Percentiles rank a stretch among this genome's conserved stretches.
Evolutionary conservation across 1,284 basidiomycete genomes (phyloP).

Genomic region (Spongiforma sp.): DNA sequence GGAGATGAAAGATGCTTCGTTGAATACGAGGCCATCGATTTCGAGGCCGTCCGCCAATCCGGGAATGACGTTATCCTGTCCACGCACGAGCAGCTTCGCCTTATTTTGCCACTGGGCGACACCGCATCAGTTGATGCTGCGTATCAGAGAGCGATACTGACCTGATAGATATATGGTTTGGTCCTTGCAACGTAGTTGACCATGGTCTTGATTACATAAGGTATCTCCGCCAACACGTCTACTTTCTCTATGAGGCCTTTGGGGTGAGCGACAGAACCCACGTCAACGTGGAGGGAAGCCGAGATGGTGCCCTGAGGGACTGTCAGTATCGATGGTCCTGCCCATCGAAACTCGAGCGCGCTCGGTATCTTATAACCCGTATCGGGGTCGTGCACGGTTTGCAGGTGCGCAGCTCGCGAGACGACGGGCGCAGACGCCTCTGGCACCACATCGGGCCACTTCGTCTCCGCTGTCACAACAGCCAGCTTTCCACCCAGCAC

Average conservation of each 20-base stretch:
- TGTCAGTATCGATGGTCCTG: constrained; percentile 63
- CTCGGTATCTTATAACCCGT: constrained; percentile 87
- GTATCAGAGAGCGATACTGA: constrained; percentile 27
- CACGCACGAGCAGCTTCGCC: constrained; percentile 68
- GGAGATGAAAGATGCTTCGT: constrained; percentile 93
- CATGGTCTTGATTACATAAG: constrained; percentile 87
- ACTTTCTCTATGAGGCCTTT: constrained; percentile 96
- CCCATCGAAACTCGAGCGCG: constrained; percentile 81
- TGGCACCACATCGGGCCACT: constrained; percentile 63
- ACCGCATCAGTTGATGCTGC: constrained; percentile 1
- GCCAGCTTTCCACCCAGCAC: constrained; percentile 81
- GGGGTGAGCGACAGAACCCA: constrained; percentile 58
- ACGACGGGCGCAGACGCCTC: constrained; percentile 54
- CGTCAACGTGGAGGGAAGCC: constrained; percentile 58
- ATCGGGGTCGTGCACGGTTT: constrained; percentile 65
- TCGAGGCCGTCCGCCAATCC: constrained; percentile 52
- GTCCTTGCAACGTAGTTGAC: constrained; percentile 92
- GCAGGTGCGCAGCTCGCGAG: constrained; percentile 74
- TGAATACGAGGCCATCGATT: constrained; percentile 80
- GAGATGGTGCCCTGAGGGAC: constrained; percentile 60
- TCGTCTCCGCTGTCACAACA: constrained; percentile 74
- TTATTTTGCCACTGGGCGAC: constrained; percentile 78
- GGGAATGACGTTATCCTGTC: constrained; percentile 59
- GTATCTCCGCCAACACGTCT: constrained; percentile 96
- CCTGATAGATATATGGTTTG: constrained; percentile 94